Conservation (phyloP, 495 filamentous ascomycete genomes). For the Podospora pseudocomata region DNA sequence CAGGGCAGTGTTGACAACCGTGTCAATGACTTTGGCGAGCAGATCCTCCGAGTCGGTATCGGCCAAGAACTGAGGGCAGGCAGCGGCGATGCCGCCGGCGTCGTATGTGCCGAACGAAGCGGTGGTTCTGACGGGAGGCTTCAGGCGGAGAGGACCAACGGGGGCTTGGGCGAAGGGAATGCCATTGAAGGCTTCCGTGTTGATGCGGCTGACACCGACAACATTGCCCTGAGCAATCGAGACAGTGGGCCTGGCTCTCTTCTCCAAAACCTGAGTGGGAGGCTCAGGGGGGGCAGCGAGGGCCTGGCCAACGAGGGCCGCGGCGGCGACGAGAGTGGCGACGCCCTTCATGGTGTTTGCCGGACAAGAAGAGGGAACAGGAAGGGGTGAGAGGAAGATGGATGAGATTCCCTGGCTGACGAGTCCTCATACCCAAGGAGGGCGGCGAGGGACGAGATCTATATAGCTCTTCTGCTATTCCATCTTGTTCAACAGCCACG, state of each 20-base stretch:
- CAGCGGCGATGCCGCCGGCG: conserved; percentile 45
- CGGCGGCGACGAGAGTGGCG: conserved; percentile 18
- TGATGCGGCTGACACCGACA: conserved; percentile 37
- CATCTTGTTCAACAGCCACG: background rate
- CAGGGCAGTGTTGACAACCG: conserved; percentile 53
- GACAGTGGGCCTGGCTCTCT: conserved; percentile 46
- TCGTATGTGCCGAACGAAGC: conserved; percentile 48
- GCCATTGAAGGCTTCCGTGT: conserved; percentile 45
- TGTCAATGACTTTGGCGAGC: conserved; percentile 46
- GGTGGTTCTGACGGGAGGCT: conserved; percentile 40
- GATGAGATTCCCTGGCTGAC: conserved; percentile 10
- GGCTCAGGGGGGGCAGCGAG: conserved; percentile 33
- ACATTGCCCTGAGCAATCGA: conserved; percentile 47
- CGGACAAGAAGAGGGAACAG: background rate
- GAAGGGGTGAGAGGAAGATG: background rate
- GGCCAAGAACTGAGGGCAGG: conserved; percentile 55
- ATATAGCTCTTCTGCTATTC: conserved; percentile 7
- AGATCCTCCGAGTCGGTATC: conserved; percentile 43
- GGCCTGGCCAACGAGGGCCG: conserved; percentile 27
- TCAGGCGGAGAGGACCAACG: conserved; percentile 40
- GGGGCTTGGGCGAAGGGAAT: conserved; percentile 49
- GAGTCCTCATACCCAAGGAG: background rate
- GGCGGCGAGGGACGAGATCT: conserved; percentile 1
- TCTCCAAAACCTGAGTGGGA: conserved; percentile 32
- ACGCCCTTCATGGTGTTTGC: conserved; percentile 32